Conservation (phyloP, 2,329 filamentous ascomycete genomes). For the Domatiomyces globalis region DNA sequence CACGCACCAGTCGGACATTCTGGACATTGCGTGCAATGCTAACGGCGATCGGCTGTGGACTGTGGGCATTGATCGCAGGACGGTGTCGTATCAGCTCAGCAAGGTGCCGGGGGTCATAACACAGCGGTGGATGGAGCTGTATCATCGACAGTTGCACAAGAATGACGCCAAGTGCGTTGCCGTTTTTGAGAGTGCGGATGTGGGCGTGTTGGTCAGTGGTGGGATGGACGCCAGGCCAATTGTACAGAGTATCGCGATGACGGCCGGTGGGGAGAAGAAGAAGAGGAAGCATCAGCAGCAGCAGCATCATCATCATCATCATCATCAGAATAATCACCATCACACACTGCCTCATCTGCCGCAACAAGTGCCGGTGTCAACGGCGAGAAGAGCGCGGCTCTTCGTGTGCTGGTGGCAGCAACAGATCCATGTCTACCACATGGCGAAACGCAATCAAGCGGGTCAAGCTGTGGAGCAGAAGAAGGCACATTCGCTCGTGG, state of each 20-base stretch:
- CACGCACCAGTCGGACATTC: conserved; percentile 75
- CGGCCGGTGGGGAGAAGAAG: no score
- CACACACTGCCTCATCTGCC: conserved; percentile 71
- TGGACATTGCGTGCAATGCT: conserved; percentile 69
- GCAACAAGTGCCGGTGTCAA: conserved; percentile 58
- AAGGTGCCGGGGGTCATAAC: conserved; percentile 32
- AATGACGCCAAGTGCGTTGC: conserved; percentile 95
- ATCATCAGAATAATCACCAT: conserved; percentile 73
- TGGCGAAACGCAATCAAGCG: conserved; percentile 4
- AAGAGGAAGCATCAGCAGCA: conserved; percentile 42
- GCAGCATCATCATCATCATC: no score
- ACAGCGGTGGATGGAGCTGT: conserved; percentile 67
- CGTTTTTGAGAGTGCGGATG: conserved; percentile 65
- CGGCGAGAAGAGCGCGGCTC: conserved; percentile 58
- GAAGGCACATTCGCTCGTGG: conserved; percentile 11
- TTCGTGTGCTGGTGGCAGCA: conserved; percentile 87
- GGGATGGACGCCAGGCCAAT: conserved; percentile 77
- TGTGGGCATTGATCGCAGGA: conserved; percentile 80
- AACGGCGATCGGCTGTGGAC: conserved; percentile 76
- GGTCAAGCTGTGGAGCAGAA: background rate
- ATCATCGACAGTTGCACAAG: conserved; percentile 71
- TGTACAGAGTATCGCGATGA: conserved; percentile 28
- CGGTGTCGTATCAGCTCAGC: conserved; percentile 60
- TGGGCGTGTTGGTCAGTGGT: conserved; percentile 71
- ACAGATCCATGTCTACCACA: conserved; percentile 67